Evolutionary conservation across 2,329 filamentous ascomycete genomes (phyloP), one percentile per base, ranked within the genome.

Genomic region (Pestalotiopsis sp.): DNA sequence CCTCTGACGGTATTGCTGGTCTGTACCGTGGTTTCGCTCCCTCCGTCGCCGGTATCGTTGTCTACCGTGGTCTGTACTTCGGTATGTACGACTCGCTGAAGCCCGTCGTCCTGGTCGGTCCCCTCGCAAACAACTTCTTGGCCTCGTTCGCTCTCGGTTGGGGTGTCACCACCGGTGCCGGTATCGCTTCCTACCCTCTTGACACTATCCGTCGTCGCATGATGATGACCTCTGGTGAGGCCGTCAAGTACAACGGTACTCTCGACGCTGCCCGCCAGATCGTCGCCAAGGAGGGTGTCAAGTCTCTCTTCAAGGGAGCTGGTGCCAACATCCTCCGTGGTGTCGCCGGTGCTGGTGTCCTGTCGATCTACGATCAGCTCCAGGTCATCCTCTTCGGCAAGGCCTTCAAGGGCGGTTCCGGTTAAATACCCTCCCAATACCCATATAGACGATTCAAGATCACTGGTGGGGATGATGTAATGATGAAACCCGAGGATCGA

Each of bases 61-160:
- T 99, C 88, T 99, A 99, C 94, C 96, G 96, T 94, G 96, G 96
- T 98, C 94, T 99, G 80, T 99, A 99, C 94, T 99, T 99, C 92
- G 96, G 96, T 84, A 92, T 99, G 92, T 99, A 99, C 94, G 96
- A 99, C 89, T 99, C 96, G 78, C 91, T 99, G 90, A 99, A 99
- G 94, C 96, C 96, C 78, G 93, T 98, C 81, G 84, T 98, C 86
- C 94, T 99, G 75, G 90, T 92, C 83, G 96, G 96, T 83, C 73
- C 82, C 84, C 94, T 99, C 79, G 90, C 94, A 87, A 94, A 94
- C 88, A 98, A 95, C 93, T 99, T 99, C 94, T 88, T 99, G 81
- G 96, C 96, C 84, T 99, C 96, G 77, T 99, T 99, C 94, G 81
- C 89, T 82, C 96, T 99, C 85, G 96, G 96, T 83, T 99, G 96